phyloP scores from a whole-genome alignment of 2,329 filamentous ascomycete species.

The Dactylonectria estremocensis region DNA sequence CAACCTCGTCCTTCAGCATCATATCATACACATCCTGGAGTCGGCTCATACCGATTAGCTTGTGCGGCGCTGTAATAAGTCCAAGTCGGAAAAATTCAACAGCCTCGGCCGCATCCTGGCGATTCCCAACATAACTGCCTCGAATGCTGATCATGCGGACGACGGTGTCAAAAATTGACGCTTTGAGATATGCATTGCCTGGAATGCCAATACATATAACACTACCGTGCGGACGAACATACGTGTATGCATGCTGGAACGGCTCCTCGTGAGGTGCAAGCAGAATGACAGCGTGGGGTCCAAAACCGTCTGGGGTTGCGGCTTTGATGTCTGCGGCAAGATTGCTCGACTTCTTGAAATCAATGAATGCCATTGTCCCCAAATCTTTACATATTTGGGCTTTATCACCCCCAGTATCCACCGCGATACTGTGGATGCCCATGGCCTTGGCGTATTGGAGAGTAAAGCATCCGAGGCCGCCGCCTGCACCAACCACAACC shows the following conservation, averaged over 20 bases:
- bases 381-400: conserved; percentile 77
- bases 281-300: conserved; percentile 87
- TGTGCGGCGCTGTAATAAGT: conserved; percentile 86
- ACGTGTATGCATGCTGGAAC: conserved; percentile 91
- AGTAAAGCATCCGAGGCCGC: conserved; percentile 82
- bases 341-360: conserved; percentile 82
- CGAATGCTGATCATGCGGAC: conserved; percentile 88
- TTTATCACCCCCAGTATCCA: conserved; percentile 87
- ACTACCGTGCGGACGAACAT: conserved; percentile 83
- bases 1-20: conserved; percentile 77
- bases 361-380: conserved; percentile 80
- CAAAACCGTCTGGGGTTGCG: conserved; percentile 74
- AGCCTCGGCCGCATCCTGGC: conserved; percentile 86
- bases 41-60: conserved; percentile 81
- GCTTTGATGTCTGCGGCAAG: conserved; percentile 85
- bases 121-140: conserved; percentile 91
- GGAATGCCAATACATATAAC: conserved; percentile 91
- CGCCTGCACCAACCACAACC: conserved; percentile 86
- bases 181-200: conserved; percentile 82
- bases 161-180: conserved; percentile 89
- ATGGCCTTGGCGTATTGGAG: conserved; percentile 91
- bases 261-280: conserved; percentile 89
- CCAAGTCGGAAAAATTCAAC: conserved; percentile 88
- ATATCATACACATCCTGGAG: conserved; percentile 82
- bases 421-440: conserved; percentile 83